These are phyloP conservation scores for Beauveria scarabaeidicola DNA, from an alignment of 2,329 filamentous ascomycete genomes.

Conservation along the genomic window DNA sequence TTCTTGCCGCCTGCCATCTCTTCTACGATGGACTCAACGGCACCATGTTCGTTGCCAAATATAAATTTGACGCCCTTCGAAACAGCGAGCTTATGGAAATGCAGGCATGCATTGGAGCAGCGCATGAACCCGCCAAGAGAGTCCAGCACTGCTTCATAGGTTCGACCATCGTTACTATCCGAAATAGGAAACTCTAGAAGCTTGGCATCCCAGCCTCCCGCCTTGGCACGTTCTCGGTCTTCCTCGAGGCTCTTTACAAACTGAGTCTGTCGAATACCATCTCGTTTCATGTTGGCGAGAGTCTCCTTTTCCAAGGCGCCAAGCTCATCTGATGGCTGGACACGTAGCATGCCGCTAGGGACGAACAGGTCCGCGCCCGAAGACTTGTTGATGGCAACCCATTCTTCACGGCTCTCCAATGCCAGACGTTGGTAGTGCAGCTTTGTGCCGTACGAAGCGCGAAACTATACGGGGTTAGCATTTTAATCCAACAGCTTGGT, in stretches of 20 bases:
- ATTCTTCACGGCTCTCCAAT: conserved; percentile 18
- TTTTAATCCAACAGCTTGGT: neutral
- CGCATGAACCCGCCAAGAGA: conserved; percentile 18
- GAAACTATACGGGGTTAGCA: conserved; percentile 13
- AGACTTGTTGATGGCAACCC: conserved; percentile 15
- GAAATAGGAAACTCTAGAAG: conserved; percentile 19
- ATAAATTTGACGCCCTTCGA: conserved; percentile 19
- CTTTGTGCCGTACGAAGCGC: conserved; percentile 18
- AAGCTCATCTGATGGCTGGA: conserved; percentile 16
- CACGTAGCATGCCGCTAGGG: conserved; percentile 19
- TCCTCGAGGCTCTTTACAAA: conserved; percentile 16
- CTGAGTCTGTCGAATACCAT: conserved; percentile 17
- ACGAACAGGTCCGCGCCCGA: conserved; percentile 14
- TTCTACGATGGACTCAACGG: conserved; percentile 17
- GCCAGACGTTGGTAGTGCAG: conserved; percentile 20
- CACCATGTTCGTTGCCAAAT: conserved; percentile 19
- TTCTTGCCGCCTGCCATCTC: conserved; percentile 13
- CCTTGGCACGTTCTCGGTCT: conserved; percentile 15
- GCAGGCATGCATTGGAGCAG: conserved; percentile 17
- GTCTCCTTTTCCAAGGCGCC: conserved; percentile 18
- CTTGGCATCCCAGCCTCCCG: conserved; percentile 17
- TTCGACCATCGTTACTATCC: neutral
- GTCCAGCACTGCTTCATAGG: conserved; percentile 19
- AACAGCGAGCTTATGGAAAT: conserved; percentile 15
- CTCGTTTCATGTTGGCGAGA: conserved; percentile 17